A percentile compares a stretch with the other conserved stretches of the same genome.
phyloP scores from a whole-genome alignment of 2,329 filamentous ascomycete genomes.

The Calonectria pauciramosa region DNA sequence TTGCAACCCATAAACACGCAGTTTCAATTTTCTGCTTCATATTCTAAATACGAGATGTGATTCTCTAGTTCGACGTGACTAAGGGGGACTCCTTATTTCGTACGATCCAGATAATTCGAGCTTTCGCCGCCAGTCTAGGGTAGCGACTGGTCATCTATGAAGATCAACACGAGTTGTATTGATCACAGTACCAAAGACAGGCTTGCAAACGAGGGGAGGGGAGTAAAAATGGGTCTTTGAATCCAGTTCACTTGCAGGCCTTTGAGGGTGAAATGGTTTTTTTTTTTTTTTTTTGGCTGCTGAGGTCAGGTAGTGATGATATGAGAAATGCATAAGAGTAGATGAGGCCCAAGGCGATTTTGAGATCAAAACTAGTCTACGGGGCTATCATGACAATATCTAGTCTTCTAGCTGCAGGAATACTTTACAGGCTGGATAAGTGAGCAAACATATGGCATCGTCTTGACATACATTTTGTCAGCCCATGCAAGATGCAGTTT shows the following conservation, averaged over 20 bases:
- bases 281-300: neutral
- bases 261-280: neutral
- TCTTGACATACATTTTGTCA: slow-evolving; percentile 1
- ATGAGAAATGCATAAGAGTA: neutral
- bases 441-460: neutral
- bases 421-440: neutral
- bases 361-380: neutral
- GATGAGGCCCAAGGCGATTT: neutral
- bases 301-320: neutral
- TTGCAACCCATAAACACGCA: too few relatives aligned
- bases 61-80: neutral
- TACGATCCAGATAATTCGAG: neutral
- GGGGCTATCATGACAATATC: neutral
- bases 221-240: too few relatives aligned
- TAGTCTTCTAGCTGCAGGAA: neutral
- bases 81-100: neutral
- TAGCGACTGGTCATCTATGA: neutral
- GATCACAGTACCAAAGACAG: neutral
- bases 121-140: neutral
- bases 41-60: neutral
- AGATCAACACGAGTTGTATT: neutral
- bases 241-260: neutral
- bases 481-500: neutral
- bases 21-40: neutral
- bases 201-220: neutral